Percentiles rank a stretch among this genome's conserved stretches.
Evolutionary conservation across 495 filamentous ascomycete species (phyloP).

Genomic region (Polyplosphaeria fusca): DNA sequence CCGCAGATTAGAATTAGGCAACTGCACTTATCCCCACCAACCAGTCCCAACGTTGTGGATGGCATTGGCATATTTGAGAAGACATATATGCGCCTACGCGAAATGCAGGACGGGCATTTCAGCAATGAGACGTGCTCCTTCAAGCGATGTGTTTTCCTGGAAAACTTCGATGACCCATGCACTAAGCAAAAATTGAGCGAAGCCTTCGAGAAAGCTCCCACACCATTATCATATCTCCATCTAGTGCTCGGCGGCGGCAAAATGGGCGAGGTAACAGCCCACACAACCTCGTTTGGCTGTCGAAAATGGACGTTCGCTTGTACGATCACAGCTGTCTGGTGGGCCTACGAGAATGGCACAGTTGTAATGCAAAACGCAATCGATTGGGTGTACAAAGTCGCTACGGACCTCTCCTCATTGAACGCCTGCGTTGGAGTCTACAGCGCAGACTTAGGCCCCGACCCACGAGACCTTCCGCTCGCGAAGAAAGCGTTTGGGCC

Average conservation of each 20-base stretch:
- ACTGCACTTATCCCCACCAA: no score
- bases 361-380: constrained; percentile 45
- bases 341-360: constrained; percentile 54
- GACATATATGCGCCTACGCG: constrained; percentile 61
- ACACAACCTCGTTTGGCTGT: constrained; percentile 60
- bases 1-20: no score
- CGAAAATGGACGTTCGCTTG: constrained; percentile 65
- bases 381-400: constrained; percentile 58
- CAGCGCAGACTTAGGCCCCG: constrained; percentile 61
- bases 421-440: constrained; percentile 56
- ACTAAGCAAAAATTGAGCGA: constrained; percentile 45
- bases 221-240: constrained; percentile 60
- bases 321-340: constrained; percentile 63
- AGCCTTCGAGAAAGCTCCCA: constrained; percentile 52
- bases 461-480: constrained; percentile 55
- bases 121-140: constrained; percentile 60
- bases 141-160: constrained; percentile 64
- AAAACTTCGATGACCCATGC: constrained; percentile 45
- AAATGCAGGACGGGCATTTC: constrained; percentile 59
- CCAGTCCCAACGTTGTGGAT: constrained; percentile 40
- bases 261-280: constrained; percentile 46
- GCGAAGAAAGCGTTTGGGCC: constrained; percentile 57
- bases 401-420: constrained; percentile 48
- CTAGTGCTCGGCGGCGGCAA: constrained; percentile 60
- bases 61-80: constrained; percentile 54